Percentiles rank a stretch among this genome's conserved stretches.
phyloP scores from a whole-genome alignment of 306 rosid genomes.

The Hippophae gyantsensis region DNA sequence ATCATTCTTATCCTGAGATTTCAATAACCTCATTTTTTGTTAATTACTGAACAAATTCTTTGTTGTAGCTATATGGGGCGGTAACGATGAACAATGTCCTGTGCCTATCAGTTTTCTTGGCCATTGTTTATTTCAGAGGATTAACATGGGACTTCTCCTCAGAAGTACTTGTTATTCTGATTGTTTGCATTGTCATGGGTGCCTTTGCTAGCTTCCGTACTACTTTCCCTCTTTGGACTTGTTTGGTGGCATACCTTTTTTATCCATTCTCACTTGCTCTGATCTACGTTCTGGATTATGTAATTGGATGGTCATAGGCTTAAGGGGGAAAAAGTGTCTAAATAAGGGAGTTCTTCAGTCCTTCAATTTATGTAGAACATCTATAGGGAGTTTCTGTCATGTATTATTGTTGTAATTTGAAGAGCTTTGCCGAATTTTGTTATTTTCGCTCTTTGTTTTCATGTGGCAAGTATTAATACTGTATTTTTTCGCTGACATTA shows the following conservation, averaged over 20 bases:
- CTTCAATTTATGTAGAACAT: no score
- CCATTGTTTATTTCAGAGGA: conserved; percentile 39
- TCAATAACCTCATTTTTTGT: not conserved
- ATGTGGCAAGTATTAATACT: no score
- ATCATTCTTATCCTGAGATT: not conserved
- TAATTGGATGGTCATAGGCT: not conserved
- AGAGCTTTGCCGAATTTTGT: no score
- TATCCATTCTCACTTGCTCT: conserved; percentile 38
- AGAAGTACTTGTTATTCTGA: conserved; percentile 44
- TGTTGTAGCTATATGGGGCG: conserved; percentile 58
- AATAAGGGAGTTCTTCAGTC: no score
- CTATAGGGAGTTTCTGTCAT: no score
- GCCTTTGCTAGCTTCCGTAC: conserved; percentile 24
- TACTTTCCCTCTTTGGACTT: conserved; percentile 49
- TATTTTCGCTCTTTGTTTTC: no score
- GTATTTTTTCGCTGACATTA: no score
- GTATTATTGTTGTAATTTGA: no score
- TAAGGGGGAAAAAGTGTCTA: no score
- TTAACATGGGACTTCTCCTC: conserved; percentile 56
- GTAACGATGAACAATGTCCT: conserved; percentile 63
- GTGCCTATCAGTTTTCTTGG: conserved; percentile 43
- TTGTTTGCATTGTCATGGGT: conserved; percentile 45
- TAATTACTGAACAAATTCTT: not conserved
- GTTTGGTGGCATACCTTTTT: conserved; percentile 33
- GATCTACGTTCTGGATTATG: conserved; percentile 34